Conservation (phyloP, 2,329 filamentous ascomycete species). For the Colletotrichum sp. region DNA sequence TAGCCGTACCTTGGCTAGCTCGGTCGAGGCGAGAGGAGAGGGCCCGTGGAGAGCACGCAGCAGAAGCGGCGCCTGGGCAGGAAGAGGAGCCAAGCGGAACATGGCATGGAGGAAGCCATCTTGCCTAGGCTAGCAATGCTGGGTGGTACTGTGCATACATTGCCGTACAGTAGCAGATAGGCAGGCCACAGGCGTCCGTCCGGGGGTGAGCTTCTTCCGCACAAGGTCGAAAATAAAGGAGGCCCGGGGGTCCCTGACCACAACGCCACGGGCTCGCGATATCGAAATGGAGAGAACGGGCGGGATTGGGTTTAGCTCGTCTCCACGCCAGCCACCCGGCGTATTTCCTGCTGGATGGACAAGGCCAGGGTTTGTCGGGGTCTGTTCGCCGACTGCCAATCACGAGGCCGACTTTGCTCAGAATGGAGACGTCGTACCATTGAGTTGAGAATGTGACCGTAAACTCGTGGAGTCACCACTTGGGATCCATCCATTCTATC, state of each 20-base stretch:
- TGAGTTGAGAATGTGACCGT: background rate
- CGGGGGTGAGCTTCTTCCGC: background rate
- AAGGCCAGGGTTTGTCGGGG: slow-evolving; percentile 1
- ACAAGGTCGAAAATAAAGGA: slow-evolving; percentile 19
- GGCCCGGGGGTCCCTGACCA: slow-evolving; percentile 10
- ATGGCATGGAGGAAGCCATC: background rate
- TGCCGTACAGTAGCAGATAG: background rate
- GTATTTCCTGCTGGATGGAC: slow-evolving; percentile 12
- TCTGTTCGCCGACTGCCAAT: slow-evolving; percentile 13
- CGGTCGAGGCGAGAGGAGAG: background rate
- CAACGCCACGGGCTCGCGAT: slow-evolving; percentile 16
- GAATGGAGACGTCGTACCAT: slow-evolving; percentile 5
- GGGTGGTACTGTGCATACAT: background rate
- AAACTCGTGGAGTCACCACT: background rate
- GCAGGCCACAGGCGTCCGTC: background rate
- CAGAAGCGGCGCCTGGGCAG: background rate
- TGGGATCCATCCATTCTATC: background rate
- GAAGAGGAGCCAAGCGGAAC: background rate
- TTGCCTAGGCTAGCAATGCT: background rate
- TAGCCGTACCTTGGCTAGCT: background rate
- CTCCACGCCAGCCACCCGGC: slow-evolving; percentile 24
- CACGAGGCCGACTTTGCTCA: background rate
- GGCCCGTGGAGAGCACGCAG: background rate
- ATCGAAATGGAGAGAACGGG: slow-evolving; percentile 2
- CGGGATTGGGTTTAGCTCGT: slow-evolving; percentile 18